Base-by-base conservation (phyloP, 2,329 filamentous ascomycete genomes). In the Trichoderma koningii region DNA sequence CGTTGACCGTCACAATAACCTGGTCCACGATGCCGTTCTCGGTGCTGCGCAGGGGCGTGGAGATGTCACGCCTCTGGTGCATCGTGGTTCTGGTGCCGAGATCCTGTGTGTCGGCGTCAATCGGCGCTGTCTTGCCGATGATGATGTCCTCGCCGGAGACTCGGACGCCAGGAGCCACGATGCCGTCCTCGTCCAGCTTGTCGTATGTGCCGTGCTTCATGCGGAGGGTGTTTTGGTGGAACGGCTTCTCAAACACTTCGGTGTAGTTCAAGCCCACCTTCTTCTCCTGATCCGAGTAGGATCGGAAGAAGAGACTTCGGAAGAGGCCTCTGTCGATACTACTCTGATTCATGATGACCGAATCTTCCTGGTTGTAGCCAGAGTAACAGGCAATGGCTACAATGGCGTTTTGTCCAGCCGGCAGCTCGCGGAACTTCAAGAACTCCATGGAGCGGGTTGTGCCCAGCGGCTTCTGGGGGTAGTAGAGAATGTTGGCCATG, bases 331-430 rank as follows among this genome's bases (percentile, higher is more conserved):
- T 91, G 77, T 99, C 95, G 73, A 99, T 98, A 78, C 93, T 97
- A 80, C 93, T 97, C 81, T 99, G 95, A 78, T 99, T 99, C 95
- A 99, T 98, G 73, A 99, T 97, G 70, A 99, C 94, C 70, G 95
- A 99, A 87, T 99, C 95, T 92, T 99, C 95, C 77, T 99, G 96
- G 79, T 99, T 99, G 83, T 99, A 99, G 66, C 95, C 95, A 63
- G 93, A 97, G 80, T 99, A 99, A 76, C 91, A 96, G 66, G 93
- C 89, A 79, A 99, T 99, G 47, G 95, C 96, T 14, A 99, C 95
- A 72, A 99, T 99, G 21, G 95, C 95, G 73, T 99, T 99, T 77
- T 99, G 95, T 3, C 95, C 95, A 17, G 95, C 95, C 19, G 95
- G 95, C 66, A 99, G 82, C 78, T 99, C 95, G 79, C 95, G 87